phyloP scores from a whole-genome alignment of 2,329 filamentous ascomycete genomes.

The Botryosphaeria agaves region DNA sequence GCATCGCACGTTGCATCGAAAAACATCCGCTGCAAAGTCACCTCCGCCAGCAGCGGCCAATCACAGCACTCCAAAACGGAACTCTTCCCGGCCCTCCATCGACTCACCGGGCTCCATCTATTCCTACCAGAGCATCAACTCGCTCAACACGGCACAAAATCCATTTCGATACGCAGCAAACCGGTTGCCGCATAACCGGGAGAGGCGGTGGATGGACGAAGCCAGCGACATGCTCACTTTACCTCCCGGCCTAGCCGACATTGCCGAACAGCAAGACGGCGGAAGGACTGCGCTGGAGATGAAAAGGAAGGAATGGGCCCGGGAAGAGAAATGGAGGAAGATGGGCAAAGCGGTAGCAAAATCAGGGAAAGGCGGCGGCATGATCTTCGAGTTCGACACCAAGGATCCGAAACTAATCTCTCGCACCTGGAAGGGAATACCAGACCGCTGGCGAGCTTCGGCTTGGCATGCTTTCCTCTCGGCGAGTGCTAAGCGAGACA shows the following conservation, averaged over 20 bases:
- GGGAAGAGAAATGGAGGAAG: constrained; percentile 50
- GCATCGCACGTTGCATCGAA: constrained; percentile 32
- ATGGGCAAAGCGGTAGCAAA: constrained; percentile 36
- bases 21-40: constrained; percentile 29
- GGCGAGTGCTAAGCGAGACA: constrained; percentile 50
- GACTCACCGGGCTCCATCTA: constrained; percentile 22
- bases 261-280: constrained; percentile 28
- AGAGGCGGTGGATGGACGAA: constrained; percentile 38
- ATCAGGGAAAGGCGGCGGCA: constrained; percentile 36
- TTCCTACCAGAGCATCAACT: constrained; percentile 21
- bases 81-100: constrained; percentile 22
- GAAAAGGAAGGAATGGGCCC: constrained; percentile 40
- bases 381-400: constrained; percentile 64
- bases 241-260: constrained; percentile 32
- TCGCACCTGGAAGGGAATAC: constrained; percentile 94
- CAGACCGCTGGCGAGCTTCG: constrained; percentile 81
- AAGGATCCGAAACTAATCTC: constrained; percentile 65
- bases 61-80: constrained; percentile 20
- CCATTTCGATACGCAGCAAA: constrained; percentile 35
- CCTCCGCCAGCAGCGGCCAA: constrained; percentile 9
- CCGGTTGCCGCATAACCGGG: constrained; percentile 33
- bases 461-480: constrained; percentile 92
- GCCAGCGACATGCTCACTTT: constrained; percentile 48
- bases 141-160: constrained; percentile 18
- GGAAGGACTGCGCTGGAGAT: constrained; percentile 28